Conservation (phyloP, 495 filamentous ascomycete species). For the Talaromyces nanjingensis region DNA sequence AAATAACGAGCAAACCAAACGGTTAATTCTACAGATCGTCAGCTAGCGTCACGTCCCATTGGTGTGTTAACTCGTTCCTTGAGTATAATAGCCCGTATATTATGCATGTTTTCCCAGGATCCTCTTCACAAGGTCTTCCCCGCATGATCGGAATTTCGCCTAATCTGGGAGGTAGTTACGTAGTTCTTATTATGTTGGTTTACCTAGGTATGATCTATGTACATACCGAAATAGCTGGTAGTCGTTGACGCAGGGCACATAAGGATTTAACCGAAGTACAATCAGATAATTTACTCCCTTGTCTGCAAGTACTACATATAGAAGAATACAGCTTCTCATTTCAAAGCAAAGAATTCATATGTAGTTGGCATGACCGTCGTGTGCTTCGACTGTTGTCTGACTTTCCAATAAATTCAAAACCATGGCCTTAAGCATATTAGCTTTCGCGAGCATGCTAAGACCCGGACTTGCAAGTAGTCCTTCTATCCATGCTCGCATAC, state of each 20-base stretch:
- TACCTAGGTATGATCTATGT: background rate
- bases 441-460: background rate
- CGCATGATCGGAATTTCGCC: background rate
- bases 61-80: background rate
- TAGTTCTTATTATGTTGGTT: background rate
- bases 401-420: background rate
- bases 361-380: background rate
- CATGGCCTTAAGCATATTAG: background rate
- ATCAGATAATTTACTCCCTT: background rate
- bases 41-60: background rate
- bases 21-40: background rate
- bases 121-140: background rate
- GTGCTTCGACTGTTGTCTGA: background rate
- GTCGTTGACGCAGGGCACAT: background rate
- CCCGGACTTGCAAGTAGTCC: background rate
- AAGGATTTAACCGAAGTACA: background rate
- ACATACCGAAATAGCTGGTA: background rate
- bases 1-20: background rate
- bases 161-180: background rate
- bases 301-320: background rate
- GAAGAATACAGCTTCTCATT: background rate
- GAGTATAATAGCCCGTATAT: background rate
- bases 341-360: background rate
- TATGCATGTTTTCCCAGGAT: background rate
- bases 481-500: slow-evolving; percentile 9